These are phyloP conservation scores for Lipomyces chichibuensis DNA, from an alignment of 805 yeast species.

Conservation along the genomic window DNA sequence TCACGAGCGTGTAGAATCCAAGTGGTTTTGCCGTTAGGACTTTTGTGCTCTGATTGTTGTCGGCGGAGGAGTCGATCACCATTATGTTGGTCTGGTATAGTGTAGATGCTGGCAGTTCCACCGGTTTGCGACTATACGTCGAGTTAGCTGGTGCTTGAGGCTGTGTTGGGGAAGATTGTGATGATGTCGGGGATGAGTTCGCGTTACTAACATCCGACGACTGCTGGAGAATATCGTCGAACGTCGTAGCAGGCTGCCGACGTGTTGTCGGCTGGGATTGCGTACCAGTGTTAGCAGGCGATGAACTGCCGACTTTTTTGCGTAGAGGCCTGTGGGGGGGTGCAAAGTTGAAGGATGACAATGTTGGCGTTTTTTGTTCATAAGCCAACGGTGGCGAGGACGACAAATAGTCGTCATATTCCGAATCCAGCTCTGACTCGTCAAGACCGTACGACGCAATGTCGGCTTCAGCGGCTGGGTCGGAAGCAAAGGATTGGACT, in stretches of 20 bases:
- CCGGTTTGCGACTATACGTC: slow-evolving; percentile 12
- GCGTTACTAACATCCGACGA: background rate
- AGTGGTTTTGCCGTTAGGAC: slow-evolving; percentile 21
- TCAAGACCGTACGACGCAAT: background rate
- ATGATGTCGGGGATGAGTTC: slow-evolving; percentile 3
- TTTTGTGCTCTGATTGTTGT: slow-evolving; percentile 19
- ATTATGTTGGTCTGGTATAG: slow-evolving; percentile 23
- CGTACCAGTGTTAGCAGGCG: background rate
- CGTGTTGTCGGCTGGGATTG: background rate
- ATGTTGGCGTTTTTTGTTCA: background rate
- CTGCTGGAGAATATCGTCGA: slow-evolving; percentile 27
- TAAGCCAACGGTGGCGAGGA: background rate
- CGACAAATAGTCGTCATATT: background rate
- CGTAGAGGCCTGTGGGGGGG: background rate
- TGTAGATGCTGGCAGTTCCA: slow-evolving; percentile 16
- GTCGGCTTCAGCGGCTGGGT: background rate
- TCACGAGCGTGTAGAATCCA: slow-evolving; percentile 34
- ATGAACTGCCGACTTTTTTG: slow-evolving; percentile 7
- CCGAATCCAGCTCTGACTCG: background rate
- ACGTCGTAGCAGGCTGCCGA: slow-evolving; percentile 19
- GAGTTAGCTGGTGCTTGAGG: background rate
- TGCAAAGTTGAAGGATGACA: background rate
- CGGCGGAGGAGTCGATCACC: slow-evolving; percentile 34
- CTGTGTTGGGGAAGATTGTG: background rate
- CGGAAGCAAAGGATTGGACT: background rate